phyloP scores from a whole-genome alignment of 257 asterid species.

The Primulina huaijiensis region DNA sequence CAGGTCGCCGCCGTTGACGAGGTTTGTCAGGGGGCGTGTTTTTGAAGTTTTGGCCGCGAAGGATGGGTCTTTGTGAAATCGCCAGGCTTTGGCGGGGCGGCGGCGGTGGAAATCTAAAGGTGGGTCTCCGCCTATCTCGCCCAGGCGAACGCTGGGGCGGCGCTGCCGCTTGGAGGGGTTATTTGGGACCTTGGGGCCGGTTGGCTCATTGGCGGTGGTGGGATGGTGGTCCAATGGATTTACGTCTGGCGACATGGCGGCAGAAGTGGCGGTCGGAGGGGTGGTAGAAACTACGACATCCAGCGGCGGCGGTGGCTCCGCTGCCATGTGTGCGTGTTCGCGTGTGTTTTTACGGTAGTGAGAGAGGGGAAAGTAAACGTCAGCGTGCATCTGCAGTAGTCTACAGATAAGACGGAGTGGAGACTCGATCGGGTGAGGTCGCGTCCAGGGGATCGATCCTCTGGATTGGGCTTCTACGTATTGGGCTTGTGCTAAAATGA shows the following conservation, averaged over 20 bases:
- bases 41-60: conserved; percentile 71
- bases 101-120: conserved; percentile 67
- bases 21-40: conserved; percentile 88
- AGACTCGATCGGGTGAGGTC: neutral
- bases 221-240: conserved; percentile 43
- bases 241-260: conserved; percentile 36
- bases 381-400: neutral
- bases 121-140: conserved; percentile 90
- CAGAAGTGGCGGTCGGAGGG: conserved; percentile 30
- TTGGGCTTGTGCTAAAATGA: too few species aligned
- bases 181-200: conserved; percentile 35
- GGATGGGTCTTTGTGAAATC: conserved; percentile 76
- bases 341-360: conserved; percentile 11
- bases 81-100: conserved; percentile 63
- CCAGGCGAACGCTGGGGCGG: conserved; percentile 95
- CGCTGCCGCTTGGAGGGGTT: conserved; percentile 88
- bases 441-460: neutral
- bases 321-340: conserved; percentile 48
- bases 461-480: neutral
- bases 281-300: conserved; percentile 44
- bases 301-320: conserved; percentile 55
- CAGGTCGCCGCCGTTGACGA: conserved; percentile 58
- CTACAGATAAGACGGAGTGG: neutral
- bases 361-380: conserved; percentile 17
- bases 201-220: conserved; percentile 21